Conservation (phyloP, 169 alveolate genomes). For the Besnoitia besnoiti region DNA sequence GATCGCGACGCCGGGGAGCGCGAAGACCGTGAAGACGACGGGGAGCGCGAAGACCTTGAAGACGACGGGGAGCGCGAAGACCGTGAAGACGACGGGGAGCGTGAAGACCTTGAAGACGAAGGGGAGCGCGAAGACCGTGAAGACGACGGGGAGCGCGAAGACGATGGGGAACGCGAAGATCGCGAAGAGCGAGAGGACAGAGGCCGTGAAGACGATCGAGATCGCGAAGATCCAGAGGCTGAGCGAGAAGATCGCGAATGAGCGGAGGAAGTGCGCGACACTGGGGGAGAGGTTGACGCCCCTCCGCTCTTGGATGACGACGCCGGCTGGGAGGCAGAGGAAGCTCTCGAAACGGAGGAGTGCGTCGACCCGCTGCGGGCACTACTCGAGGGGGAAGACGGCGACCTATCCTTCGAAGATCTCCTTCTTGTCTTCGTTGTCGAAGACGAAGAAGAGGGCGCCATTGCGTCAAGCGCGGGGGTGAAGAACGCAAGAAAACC, state of each 20-base stretch:
- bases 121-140: not conserved
- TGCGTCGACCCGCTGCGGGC: not conserved
- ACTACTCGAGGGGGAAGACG: not conserved
- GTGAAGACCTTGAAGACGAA: not conserved
- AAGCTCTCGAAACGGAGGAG: not conserved
- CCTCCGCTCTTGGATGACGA: not conserved
- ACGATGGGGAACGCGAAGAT: slow-evolving; percentile 7
- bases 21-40: not conserved
- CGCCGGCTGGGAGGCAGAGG: no score
- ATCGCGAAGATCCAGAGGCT: not conserved
- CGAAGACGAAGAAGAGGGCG: slow-evolving; percentile 30
- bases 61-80: not conserved
- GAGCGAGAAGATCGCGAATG: not conserved
- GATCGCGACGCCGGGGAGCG: not conserved
- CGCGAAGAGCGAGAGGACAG: slow-evolving; percentile 5
- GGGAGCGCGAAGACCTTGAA: not conserved
- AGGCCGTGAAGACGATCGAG: not conserved
- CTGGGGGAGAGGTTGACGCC: not conserved
- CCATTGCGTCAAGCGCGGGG: not conserved
- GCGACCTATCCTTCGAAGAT: not conserved
- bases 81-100: not conserved
- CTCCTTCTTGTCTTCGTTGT: not conserved
- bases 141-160: not conserved
- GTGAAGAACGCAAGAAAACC: not conserved
- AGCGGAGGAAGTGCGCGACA: not conserved